These are phyloP conservation scores for Kwoniella botswanensis DNA, from an alignment of 768 basidiomycete genomes.

Conservation along the genomic window DNA sequence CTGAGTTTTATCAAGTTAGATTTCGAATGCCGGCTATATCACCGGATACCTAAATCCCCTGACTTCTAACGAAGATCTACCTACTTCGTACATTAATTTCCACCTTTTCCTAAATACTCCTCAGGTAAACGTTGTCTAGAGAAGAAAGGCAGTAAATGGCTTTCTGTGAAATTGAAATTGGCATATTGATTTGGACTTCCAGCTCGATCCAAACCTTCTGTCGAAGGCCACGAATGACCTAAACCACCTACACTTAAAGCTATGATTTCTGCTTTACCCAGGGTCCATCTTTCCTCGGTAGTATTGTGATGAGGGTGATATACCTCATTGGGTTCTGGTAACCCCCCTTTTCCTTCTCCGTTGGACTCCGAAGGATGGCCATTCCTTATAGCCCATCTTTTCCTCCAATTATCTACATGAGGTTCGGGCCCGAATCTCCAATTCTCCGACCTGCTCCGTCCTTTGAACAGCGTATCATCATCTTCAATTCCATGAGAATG, in stretches of 20 bases:
- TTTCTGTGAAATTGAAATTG: conserved; percentile 32
- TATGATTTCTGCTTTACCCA: conserved; percentile 30
- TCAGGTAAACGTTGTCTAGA: conserved; percentile 23
- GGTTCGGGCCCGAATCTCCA: conserved; percentile 29
- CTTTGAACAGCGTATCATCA: conserved; percentile 39
- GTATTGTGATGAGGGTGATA: conserved; percentile 28
- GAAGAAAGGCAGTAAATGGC: conserved; percentile 32
- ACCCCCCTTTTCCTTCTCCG: background rate
- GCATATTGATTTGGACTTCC: conserved; percentile 35
- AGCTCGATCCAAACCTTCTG: conserved; percentile 37
- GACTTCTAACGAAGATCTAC: too few relatives aligned
- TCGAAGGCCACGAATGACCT: conserved; percentile 50
- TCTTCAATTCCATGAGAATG: conserved; percentile 45
- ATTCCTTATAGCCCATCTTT: conserved; percentile 44
- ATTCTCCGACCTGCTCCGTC: conserved; percentile 22
- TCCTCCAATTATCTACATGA: conserved; percentile 33
- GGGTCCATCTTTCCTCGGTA: conserved; percentile 28
- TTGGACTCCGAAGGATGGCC: conserved; percentile 22
- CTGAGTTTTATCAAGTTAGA: too few relatives aligned
- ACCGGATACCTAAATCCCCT: too few relatives aligned
- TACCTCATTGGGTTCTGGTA: conserved; percentile 16
- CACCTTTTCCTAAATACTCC: background rate
- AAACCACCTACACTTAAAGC: conserved; percentile 35
- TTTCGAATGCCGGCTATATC: too few relatives aligned
- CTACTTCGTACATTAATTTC: background rate